phyloP scores from a whole-genome alignment of 2,329 filamentous ascomycete genomes.

The Aspergillus tamarii region DNA sequence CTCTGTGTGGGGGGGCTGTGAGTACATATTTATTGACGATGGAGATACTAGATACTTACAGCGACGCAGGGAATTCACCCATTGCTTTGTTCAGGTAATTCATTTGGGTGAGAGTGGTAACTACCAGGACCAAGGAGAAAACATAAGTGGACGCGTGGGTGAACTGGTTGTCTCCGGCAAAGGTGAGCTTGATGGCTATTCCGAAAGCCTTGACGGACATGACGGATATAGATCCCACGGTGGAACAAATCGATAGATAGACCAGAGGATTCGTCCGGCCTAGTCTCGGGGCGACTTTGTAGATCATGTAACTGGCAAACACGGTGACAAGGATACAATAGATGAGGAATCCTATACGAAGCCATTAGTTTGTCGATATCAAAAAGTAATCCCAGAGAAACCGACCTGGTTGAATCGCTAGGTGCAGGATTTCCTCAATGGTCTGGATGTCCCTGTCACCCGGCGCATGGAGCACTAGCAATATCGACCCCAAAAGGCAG shows the following conservation, averaged over 20 bases:
- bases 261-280: constrained; percentile 95
- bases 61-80: constrained; percentile 94
- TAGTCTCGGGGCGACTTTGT: constrained; percentile 83
- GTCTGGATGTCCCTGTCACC: constrained; percentile 89
- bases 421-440: constrained; percentile 87
- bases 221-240: constrained; percentile 93
- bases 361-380: not conserved
- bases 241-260: constrained; percentile 97
- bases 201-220: constrained; percentile 99
- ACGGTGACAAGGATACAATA: constrained; percentile 79
- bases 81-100: constrained; percentile 99
- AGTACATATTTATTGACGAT: not conserved
- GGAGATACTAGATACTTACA: constrained; percentile 63
- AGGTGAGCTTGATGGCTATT: constrained; percentile 93
- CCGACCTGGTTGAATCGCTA: constrained; percentile 87
- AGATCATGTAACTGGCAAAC: constrained; percentile 94
- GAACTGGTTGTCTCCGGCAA: constrained; percentile 94
- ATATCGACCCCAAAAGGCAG: constrained; percentile 91
- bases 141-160: constrained; percentile 94
- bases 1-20: constrained; percentile 59
- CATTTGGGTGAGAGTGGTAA: constrained; percentile 98
- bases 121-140: constrained; percentile 87
- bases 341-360: constrained; percentile 74
- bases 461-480: constrained; percentile 96
- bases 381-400: constrained; percentile 1